Conservation (phyloP, 192 early-diverging fungal species). For the Paraglomus occultum region DNA sequence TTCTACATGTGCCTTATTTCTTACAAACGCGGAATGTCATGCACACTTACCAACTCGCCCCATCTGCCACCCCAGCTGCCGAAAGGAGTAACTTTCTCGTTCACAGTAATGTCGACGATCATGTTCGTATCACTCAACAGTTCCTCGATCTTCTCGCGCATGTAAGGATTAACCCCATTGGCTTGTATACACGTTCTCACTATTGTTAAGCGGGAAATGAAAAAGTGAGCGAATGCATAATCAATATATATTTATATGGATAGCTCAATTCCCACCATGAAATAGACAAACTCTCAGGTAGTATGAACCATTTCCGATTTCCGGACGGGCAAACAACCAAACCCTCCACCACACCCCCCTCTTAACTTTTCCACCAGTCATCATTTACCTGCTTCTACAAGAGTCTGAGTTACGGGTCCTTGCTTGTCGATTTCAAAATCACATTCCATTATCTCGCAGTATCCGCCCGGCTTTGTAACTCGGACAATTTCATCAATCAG, state of each 20-base stretch:
- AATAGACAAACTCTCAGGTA: no score
- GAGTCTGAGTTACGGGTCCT: background rate
- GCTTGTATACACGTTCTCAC: background rate
- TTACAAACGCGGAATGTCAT: no score
- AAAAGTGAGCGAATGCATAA: background rate
- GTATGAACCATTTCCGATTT: no score
- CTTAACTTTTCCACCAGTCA: no score
- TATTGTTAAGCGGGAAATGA: background rate
- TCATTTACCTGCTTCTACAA: slow-evolving; percentile 13
- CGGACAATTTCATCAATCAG: slow-evolving; percentile 47
- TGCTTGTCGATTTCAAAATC: background rate
- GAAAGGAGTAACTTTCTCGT: background rate
- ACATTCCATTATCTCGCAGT: slow-evolving; percentile 46
- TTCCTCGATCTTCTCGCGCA: background rate
- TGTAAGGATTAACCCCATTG: background rate
- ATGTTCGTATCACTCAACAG: background rate
- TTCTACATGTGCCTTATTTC: no score
- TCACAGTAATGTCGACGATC: background rate
- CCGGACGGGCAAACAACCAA: no score
- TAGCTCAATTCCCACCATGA: no score
- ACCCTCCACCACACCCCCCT: no score
- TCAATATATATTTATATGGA: background rate
- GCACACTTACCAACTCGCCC: slow-evolving; percentile 13
- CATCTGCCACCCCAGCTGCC: slow-evolving; percentile 8
- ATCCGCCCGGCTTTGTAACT: slow-evolving; percentile 55